Percentiles rank a stretch among this genome's conserved stretches.
Conservation (phyloP, 2,329 filamentous ascomycete genomes). For the Apiospora pterosperma region DNA sequence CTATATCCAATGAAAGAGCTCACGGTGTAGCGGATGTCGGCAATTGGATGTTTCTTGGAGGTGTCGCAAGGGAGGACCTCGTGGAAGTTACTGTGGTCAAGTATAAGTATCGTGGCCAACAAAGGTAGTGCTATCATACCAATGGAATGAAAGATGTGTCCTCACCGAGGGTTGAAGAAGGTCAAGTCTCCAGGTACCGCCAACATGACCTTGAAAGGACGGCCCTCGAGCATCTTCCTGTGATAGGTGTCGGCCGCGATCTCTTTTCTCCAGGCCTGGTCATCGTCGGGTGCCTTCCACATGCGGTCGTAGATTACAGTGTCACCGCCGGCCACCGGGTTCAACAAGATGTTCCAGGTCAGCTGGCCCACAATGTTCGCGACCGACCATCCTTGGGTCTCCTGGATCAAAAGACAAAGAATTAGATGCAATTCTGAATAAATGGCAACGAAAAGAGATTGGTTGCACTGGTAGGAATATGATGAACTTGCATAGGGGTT, state of each 20-base stretch:
- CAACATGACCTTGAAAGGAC: neutral
- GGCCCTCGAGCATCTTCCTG: neutral
- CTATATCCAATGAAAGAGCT: neutral
- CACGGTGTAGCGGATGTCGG: neutral
- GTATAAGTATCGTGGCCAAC: too few relatives aligned
- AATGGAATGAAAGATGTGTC: too few relatives aligned
- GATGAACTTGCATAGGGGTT: neutral
- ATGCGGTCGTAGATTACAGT: neutral
- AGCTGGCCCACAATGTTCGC: neutral
- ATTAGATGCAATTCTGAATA: too few relatives aligned
- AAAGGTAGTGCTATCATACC: too few relatives aligned
- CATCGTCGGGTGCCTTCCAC: neutral
- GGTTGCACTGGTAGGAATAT: neutral
- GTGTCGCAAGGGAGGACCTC: too few relatives aligned
- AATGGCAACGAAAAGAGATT: too few relatives aligned
- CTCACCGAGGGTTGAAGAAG: neutral
- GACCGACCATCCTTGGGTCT: neutral
- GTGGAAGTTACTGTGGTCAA: too few relatives aligned
- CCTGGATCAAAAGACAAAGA: too few relatives aligned
- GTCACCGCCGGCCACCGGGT: neutral
- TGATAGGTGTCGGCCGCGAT: neutral
- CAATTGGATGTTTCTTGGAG: too few relatives aligned
- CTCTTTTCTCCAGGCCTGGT: neutral
- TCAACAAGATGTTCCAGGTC: slow-evolving; percentile 5
- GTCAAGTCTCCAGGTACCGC: neutral